Conservation (phyloP, 1,284 basidiomycete species). For the Naganishia sp. region DNA sequence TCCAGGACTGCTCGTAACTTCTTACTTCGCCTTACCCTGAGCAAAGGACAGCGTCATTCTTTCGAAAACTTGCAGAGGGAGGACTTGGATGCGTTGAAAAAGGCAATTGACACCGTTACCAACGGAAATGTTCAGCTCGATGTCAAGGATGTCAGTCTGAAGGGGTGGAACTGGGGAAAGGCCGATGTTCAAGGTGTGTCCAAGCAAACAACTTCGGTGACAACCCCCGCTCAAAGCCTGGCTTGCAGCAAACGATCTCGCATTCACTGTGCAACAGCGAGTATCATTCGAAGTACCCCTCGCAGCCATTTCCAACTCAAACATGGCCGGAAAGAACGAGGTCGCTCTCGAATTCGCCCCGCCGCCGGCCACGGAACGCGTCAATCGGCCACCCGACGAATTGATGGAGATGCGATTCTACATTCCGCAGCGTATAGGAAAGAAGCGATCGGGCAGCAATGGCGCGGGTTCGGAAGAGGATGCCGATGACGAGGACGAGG, state of each 20-base stretch:
- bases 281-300: constrained; percentile 91
- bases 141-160: constrained; percentile 79
- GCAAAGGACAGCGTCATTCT: constrained; percentile 28
- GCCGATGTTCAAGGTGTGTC: constrained; percentile 85
- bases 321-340: constrained; percentile 95
- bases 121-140: constrained; percentile 74
- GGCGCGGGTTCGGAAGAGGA: constrained; percentile 71
- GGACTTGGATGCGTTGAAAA: constrained; percentile 31
- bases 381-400: constrained; percentile 68
- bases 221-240: background rate
- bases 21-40: constrained; percentile 28
- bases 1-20: constrained; percentile 26
- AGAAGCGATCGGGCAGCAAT: constrained; percentile 62
- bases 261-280: constrained; percentile 86
- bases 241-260: constrained; percentile 76
- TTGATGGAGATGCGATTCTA: constrained; percentile 96
- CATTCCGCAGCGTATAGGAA: constrained; percentile 70
- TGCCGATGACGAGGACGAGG: constrained; percentile 51
- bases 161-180: constrained; percentile 99
- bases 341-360: constrained; percentile 86
- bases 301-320: constrained; percentile 87
- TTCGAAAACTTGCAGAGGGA: constrained; percentile 34
- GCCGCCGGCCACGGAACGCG: constrained; percentile 55
- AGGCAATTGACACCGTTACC: constrained; percentile 55
- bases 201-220: background rate